Percentiles rank a stretch among this genome's conserved stretches.
Evolutionary conservation across 108 stramenopile genomes (phyloP).

Genomic region (Cyclotella sp.): DNA sequence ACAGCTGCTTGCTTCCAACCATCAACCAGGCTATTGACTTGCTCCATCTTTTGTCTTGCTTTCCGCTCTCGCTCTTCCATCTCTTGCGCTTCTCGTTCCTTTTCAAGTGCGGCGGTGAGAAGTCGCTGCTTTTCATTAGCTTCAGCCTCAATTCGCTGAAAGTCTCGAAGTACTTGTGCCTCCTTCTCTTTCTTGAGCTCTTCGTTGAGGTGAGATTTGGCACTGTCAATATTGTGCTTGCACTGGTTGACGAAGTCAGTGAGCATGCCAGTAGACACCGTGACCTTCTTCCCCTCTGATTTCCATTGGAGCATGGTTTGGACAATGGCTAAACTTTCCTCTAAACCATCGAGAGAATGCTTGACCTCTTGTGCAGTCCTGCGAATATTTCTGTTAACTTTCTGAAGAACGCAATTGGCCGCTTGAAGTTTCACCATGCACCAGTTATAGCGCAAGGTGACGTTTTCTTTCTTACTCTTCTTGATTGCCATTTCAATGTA

Average conservation of each 20-base stretch:
- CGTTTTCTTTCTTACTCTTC: conserved; percentile 62
- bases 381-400: conserved; percentile 79
- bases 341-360: conserved; percentile 76
- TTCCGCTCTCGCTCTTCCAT: conserved; percentile 76
- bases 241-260: conserved; percentile 80
- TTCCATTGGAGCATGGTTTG: conserved; percentile 78
- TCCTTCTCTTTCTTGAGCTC: conserved; percentile 78
- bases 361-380: conserved; percentile 84
- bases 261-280: conserved; percentile 73
- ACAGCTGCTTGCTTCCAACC: conserved; percentile 73
- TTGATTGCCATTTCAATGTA: conserved; percentile 76
- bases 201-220: conserved; percentile 81
- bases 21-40: conserved; percentile 64
- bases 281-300: conserved; percentile 73
- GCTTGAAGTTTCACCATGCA: conserved; percentile 87
- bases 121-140: conserved; percentile 66
- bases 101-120: conserved; percentile 51
- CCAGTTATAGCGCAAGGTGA: conserved; percentile 75
- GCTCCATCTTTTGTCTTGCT: conserved; percentile 72
- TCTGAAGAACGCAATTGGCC: conserved; percentile 86
- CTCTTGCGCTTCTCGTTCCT: conserved; percentile 63
- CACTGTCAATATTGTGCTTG: conserved; percentile 85
- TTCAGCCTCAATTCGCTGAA: conserved; percentile 75
- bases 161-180: conserved; percentile 65
- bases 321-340: conserved; percentile 78